Conservation (phyloP, 768 basidiomycete species). For the Leucosporidium scottii region DNA sequence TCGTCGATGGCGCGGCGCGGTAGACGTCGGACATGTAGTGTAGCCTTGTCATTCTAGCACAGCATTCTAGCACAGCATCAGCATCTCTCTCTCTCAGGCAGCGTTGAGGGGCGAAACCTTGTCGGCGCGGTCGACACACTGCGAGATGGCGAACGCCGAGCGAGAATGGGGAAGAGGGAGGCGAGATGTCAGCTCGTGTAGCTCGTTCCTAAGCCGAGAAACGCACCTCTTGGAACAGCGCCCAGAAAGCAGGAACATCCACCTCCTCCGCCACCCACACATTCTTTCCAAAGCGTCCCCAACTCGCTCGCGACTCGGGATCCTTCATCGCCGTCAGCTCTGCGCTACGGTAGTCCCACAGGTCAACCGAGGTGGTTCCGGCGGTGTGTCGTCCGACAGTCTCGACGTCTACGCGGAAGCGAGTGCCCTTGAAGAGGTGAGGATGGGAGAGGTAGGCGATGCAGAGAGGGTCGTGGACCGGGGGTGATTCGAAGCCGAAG, state of each 20-base stretch:
- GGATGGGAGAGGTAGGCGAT: conserved; percentile 68
- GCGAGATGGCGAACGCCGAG: conserved; percentile 45
- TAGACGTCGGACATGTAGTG: neutral
- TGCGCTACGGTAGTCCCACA: conserved; percentile 57
- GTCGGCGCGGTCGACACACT: conserved; percentile 47
- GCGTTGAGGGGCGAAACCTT: conserved; percentile 25
- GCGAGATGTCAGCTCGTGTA: neutral
- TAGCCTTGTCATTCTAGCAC: neutral
- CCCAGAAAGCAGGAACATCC: conserved; percentile 49
- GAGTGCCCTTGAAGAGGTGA: conserved; percentile 54
- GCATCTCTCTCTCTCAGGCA: neutral
- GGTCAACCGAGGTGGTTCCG: conserved; percentile 74
- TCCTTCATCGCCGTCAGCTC: conserved; percentile 44
- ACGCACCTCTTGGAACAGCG: conserved; percentile 6
- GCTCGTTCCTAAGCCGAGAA: neutral
- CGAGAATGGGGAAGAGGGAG: neutral
- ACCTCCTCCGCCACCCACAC: conserved; percentile 62
- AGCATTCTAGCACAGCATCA: neutral
- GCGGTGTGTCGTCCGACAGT: conserved; percentile 56
- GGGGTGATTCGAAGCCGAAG: conserved; percentile 81
- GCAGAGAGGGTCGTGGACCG: conserved; percentile 78
- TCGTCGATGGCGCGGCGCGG: conserved; percentile 54
- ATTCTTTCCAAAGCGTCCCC: conserved; percentile 69
- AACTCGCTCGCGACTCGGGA: conserved; percentile 42
- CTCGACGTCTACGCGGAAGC: conserved; percentile 78